These are phyloP conservation scores for Tremellales sp. DNA, from an alignment of 1,284 basidiomycete genomes.

Conservation along the genomic window DNA sequence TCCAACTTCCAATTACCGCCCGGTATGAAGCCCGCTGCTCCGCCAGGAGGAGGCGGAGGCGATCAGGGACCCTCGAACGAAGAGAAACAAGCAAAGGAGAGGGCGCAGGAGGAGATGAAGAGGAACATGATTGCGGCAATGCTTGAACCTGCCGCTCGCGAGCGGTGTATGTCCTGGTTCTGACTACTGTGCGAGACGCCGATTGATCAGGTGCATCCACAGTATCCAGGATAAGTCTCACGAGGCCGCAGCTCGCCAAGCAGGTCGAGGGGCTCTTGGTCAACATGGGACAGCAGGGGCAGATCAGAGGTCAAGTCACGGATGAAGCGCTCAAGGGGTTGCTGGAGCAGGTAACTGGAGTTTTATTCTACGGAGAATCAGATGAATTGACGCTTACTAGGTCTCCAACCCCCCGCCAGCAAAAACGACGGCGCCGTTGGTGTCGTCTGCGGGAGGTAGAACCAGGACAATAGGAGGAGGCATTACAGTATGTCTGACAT, in stretches of 20 bases:
- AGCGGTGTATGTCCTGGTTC: slow-evolving; percentile 70
- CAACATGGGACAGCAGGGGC: slow-evolving; percentile 89
- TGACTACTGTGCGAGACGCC: no score
- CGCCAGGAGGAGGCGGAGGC: slow-evolving; percentile 13
- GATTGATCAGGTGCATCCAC: slow-evolving; percentile 5
- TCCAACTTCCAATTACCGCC: slow-evolving; percentile 43
- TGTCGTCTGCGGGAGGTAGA: slow-evolving; percentile 22
- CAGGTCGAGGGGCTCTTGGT: slow-evolving; percentile 83
- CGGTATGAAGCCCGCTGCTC: slow-evolving; percentile 35
- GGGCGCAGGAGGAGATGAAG: slow-evolving; percentile 60
- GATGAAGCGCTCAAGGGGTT: slow-evolving; percentile 87
- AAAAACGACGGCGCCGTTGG: slow-evolving; percentile 25
- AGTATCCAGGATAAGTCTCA: slow-evolving; percentile 89
- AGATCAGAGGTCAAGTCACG: slow-evolving; percentile 76
- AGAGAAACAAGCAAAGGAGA: slow-evolving; percentile 46
- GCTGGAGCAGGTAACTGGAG: slow-evolving; percentile 72
- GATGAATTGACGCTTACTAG: slow-evolving; percentile 15
- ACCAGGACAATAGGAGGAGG: slow-evolving; percentile 43
- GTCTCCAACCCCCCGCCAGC: slow-evolving; percentile 36
- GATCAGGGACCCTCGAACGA: slow-evolving; percentile 24
- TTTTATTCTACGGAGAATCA: background rate
- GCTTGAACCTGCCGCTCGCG: slow-evolving; percentile 78
- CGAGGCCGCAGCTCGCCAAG: slow-evolving; percentile 79
- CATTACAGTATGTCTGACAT: slow-evolving; percentile 39
- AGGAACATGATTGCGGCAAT: slow-evolving; percentile 75